Evolutionary conservation across 176 grass and related monocot genomes (phyloP), one percentile per base, ranked within the genome.

Genomic region (Pontederia paniculata): DNA sequence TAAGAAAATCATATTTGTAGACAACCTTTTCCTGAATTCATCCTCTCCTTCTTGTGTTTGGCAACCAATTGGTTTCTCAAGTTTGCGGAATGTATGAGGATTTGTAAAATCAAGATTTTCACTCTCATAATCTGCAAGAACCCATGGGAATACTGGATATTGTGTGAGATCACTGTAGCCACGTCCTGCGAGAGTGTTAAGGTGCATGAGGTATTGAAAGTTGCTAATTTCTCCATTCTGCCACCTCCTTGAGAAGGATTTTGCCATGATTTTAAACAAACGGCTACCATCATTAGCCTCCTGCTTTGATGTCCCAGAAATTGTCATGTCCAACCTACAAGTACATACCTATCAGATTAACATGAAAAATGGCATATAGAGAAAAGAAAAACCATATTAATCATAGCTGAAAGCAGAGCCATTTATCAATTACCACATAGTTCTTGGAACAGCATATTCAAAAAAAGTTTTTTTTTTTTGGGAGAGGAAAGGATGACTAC

Each of bases 111-210:
- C 87, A 74, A 98, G 67, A 70, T 23, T 78, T 69, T 98, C 80
- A 1, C 87, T 98, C 16, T 91, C 80, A 66, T 98, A 98, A 71
- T 98, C 87, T 58, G 94, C 83, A 62, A 98, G 86, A 84, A 98
- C 83, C 94, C 94, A 98, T 60, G 94, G 94, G 74, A 98, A 98
- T 57, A 98, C 94, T 65, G 94, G 94, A 79, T 98, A 98, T 48
- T 98, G 94, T 17, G 94, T 98, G 58, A 98, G 83, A 62, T 98
- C 94, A 57, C 94, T 98, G 55, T 98, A 98, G 12, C 94, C 94
- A 64, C 94, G 83, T 74, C 94, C 94, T 0, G 94, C 94, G 55
- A 98, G 83, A 53, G 94, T 98, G 68, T 98, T 98, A 44, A 98
- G 87, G 76, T 98, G 87, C 94, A 98, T 98, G 12, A 98, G 83